Conservation (phyloP, 768 basidiomycete species). For the Trichaptum fuscoviolaceum region DNA sequence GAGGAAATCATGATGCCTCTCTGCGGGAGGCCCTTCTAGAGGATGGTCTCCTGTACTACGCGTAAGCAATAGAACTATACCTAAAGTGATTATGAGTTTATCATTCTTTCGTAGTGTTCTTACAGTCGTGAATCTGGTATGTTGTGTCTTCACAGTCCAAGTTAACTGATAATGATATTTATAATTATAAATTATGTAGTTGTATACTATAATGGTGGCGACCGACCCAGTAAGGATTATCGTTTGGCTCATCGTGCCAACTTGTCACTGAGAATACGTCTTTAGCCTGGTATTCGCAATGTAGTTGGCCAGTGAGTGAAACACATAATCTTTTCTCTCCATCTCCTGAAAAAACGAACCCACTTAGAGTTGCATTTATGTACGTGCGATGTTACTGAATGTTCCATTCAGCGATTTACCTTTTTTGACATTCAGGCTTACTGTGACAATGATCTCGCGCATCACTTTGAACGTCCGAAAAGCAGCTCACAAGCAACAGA, state of each 20-base stretch:
- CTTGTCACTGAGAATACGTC: neutral
- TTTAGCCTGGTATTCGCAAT: conserved; percentile 25
- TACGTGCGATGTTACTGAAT: neutral
- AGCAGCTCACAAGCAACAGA: neutral
- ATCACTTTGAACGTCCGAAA: conserved; percentile 50
- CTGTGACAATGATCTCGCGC: conserved; percentile 64
- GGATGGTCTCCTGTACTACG: conserved; percentile 32
- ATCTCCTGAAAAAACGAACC: conserved; percentile 26
- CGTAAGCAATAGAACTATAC: conserved; percentile 13
- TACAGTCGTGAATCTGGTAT: conserved; percentile 6
- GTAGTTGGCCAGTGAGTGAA: conserved; percentile 30
- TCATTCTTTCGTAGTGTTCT: neutral
- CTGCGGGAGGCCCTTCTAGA: conserved; percentile 17
- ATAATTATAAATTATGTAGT: conserved; percentile 30
- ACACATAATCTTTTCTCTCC: neutral
- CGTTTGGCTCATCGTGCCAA: neutral
- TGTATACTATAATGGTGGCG: conserved; percentile 34
- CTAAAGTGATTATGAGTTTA: neutral
- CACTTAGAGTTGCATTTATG: conserved; percentile 27
- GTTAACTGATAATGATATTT: conserved; percentile 28
- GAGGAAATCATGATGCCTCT: neutral
- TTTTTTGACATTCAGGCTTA: conserved; percentile 10
- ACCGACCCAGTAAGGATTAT: conserved; percentile 14
- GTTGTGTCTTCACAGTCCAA: conserved; percentile 8
- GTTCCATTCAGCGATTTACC: neutral